Percentiles rank a stretch among this genome's conserved stretches.
phyloP scores from a whole-genome alignment of 129 eudicot species.

The Centella asiatica region DNA sequence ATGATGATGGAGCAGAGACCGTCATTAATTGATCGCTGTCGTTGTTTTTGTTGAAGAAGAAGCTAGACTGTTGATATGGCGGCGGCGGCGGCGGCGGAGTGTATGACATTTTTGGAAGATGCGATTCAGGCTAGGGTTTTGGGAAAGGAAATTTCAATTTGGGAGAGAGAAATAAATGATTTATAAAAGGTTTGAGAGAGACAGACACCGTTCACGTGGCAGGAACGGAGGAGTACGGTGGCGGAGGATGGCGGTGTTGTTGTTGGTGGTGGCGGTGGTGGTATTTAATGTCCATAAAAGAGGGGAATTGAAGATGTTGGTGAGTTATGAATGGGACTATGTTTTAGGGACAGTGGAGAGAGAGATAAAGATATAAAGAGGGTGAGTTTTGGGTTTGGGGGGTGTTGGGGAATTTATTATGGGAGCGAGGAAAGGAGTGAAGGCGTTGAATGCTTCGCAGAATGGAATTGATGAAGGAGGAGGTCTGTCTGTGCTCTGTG shows the following conservation, averaged over 20 bases:
- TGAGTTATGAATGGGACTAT: not conserved
- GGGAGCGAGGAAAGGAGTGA: not conserved
- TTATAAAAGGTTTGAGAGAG: no score
- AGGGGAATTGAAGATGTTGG: not conserved
- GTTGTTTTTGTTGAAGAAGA: not conserved
- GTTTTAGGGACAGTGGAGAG: not conserved
- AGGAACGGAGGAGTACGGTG: no score
- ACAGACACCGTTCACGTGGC: no score
- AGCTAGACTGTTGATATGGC: constrained; percentile 1
- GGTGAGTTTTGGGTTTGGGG: no score
- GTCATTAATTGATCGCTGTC: constrained; percentile 4
- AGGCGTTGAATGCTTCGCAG: no score
- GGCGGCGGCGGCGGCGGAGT: constrained; percentile 8
- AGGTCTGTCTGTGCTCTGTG: not conserved
- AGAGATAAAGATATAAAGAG: no score
- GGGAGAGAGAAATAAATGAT: constrained; percentile 2
- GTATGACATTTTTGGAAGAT: not conserved
- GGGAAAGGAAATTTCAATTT: not conserved
- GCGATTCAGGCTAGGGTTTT: constrained; percentile 6
- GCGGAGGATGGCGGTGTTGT: constrained; percentile 2
- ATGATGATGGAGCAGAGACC: constrained; percentile 2
- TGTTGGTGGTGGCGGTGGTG: constrained; percentile 6
- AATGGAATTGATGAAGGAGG: not conserved
- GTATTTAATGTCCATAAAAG: no score
- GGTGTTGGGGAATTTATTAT: no score